Conservation (phyloP, 192 early-diverging fungal genomes). For the Chytriomyces confervae region DNA sequence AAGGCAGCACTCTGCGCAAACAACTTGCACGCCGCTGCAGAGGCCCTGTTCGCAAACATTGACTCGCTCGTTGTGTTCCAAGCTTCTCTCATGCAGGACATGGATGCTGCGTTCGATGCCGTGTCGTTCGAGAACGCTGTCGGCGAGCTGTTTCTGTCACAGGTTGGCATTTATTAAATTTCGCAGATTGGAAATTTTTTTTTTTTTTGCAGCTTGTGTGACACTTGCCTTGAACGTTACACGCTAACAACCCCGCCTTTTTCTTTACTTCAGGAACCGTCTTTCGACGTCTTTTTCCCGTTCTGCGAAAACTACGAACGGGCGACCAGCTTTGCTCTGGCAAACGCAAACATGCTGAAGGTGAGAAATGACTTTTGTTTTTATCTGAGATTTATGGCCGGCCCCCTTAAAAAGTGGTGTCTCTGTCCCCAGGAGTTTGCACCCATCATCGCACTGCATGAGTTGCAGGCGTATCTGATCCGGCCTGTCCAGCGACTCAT, state of each 20-base stretch:
- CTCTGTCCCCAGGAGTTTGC: neutral
- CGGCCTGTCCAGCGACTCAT: slow-evolving; percentile 68
- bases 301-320: slow-evolving; percentile 90
- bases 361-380: slow-evolving; percentile 63
- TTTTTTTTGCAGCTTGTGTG: neutral
- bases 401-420: neutral
- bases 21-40: slow-evolving; percentile 64
- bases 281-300: slow-evolving; percentile 76
- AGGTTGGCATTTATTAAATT: slow-evolving; percentile 44
- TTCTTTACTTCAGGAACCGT: slow-evolving; percentile 36
- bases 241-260: neutral
- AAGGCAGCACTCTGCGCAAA: slow-evolving; percentile 52
- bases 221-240: too few species aligned
- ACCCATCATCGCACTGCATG: slow-evolving; percentile 12
- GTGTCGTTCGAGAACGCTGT: slow-evolving; percentile 81
- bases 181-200: neutral
- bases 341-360: slow-evolving; percentile 51
- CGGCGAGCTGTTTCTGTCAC: slow-evolving; percentile 80
- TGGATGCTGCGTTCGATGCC: slow-evolving; percentile 77
- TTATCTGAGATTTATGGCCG: slow-evolving; percentile 59
- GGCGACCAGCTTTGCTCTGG: slow-evolving; percentile 39
- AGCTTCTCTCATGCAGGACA: slow-evolving; percentile 83
- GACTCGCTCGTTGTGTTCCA: slow-evolving; percentile 93
- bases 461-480: slow-evolving; percentile 19
- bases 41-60: slow-evolving; percentile 90